Evolutionary conservation across 192 early-diverging fungal genomes (phyloP), one percentile per base, ranked within the genome.

Genomic region (Fimicolochytrium jonesii): DNA sequence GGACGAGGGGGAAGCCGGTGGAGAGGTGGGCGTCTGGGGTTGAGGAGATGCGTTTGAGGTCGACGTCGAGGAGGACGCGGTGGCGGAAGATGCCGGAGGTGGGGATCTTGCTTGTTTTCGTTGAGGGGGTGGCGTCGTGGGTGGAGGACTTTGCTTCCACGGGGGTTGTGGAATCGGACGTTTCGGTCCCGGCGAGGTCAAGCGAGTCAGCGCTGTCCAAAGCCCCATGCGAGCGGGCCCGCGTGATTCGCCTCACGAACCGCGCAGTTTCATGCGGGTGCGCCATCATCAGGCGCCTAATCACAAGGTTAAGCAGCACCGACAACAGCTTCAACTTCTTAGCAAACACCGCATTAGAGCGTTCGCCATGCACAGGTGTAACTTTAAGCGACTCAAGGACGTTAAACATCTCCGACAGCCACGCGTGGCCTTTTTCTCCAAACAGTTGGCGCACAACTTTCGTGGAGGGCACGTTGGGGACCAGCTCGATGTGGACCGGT

Each of bases 321-420:
- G 74, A 76, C 36, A 77, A 46, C 1, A 77, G 34, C 55, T 81
- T 81, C 29, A 81, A 61, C 43, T 79, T 79, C 50, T 70, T 68
- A 37, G 70, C 67, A 39, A 75, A 63, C 11, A 65, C 50, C 10
- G 59, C 30, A 32, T 77, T 77, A 30, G 67, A 45, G 13, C 79
- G 58, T 1, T 49, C 60, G 36, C 53, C 26, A 11, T 46, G 34
- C 26, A 44, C 44, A 0, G 74, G 60, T 23, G 48, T 64, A 6
- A 80, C 50, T 37, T 71, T 42, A 18, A 81, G 57, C 17, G 46
- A 53, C 39, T 81, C 79, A 3, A 81, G 57, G 35, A 76, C 33
- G 26, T 41, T 32, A 31, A 72, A 55, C 0, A 76, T 61, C 11
- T 66, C 59, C 15, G 59, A 63, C 28, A 81, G 68, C 79, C 79